Base-by-base conservation (phyloP, 1,139 yeast species). In the Blastobotrys persicus region DNA sequence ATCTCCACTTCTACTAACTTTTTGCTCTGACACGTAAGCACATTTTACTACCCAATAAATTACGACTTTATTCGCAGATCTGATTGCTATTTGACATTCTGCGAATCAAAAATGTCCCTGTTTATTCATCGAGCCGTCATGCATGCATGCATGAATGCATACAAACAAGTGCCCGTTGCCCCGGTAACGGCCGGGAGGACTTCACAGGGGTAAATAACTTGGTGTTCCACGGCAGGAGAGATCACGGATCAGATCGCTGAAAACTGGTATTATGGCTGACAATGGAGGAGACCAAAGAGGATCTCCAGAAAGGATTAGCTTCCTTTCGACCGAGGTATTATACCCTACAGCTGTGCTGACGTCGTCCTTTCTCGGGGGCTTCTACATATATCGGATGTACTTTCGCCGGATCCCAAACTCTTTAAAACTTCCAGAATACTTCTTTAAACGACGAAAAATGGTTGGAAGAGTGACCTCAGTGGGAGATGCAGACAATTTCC, bases 401-500 rank as follows among this genome's bases (percentile, higher is more conserved):
- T 46, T 69, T n/a, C 55, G 66, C 6, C 57, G 71, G 20, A 57
- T 68, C n/a, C 64, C 69, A 2, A 63, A 51, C 44, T 59, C 68
- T 2, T 26, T 51, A n/a, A 51, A 52, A 9, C 39, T 69, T 16
- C 72, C 72, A 9, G 59, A 56, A 38, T 42, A 58, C 16, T 59
- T 57, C 44, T 57, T 66, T 45, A 69, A 73, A n/a, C 67, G 63
- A 11, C 66, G 75, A 26, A 74, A 76, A 57, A 58, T 91, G n/a
- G 77, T 78, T 50, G 98, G 98, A 0, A 75, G 77, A 49, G 97
- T 91, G 4, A 88, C 96, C 0, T 74, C 94, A 2, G 98, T 92
- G 0, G 98, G 98, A 0, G 98, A 92, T 67, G 98, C 97, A 3
- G 99, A 92, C 64, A 91, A 91, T 63, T 92, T 92, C 66, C 84